A percentile compares a stretch with the other conserved stretches of the same genome.
Conservation (phyloP, 805 yeast species). For the Candida taoyuanica region DNA sequence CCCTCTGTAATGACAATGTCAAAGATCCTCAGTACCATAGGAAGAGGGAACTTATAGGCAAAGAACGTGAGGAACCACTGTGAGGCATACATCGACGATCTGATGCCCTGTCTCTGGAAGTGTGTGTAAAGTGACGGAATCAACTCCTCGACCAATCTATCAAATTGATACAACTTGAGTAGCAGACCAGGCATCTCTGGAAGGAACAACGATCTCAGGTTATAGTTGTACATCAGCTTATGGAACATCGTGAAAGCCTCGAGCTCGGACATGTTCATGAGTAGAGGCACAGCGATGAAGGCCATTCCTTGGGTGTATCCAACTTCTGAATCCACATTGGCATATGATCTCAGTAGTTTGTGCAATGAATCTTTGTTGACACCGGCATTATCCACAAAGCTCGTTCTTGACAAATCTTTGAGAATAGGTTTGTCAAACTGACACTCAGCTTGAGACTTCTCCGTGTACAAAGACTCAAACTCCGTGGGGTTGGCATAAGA, state of each 20-base stretch:
- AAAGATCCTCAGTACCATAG: constrained; percentile 79
- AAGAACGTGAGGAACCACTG: constrained; percentile 97
- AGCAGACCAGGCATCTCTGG: constrained; percentile 95
- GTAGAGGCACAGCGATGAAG: constrained; percentile 79
- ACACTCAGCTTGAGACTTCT: constrained; percentile 48
- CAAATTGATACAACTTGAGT: constrained; percentile 81
- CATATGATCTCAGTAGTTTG: constrained; percentile 77
- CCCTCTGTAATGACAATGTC: constrained; percentile 92
- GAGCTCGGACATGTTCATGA: constrained; percentile 73
- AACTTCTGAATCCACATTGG: constrained; percentile 83
- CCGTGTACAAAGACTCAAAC: constrained; percentile 29
- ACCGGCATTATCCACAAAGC: constrained; percentile 56
- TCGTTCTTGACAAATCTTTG: constrained; percentile 81
- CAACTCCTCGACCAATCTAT: constrained; percentile 73
- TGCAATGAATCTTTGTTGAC: constrained; percentile 62
- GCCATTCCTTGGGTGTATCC: constrained; percentile 99
- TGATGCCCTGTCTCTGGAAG: constrained; percentile 77
- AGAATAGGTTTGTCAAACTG: constrained; percentile 71
- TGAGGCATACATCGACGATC: constrained; percentile 93
- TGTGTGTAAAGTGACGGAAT: constrained; percentile 73
- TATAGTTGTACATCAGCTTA: constrained; percentile 78
- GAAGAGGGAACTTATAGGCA: constrained; percentile 91
- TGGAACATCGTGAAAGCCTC: constrained; percentile 83
- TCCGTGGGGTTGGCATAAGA: constrained; percentile 65
- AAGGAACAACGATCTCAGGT: constrained; percentile 69